Conservation (phyloP, 768 basidiomycete species). For the Leccinum uliginosum region DNA sequence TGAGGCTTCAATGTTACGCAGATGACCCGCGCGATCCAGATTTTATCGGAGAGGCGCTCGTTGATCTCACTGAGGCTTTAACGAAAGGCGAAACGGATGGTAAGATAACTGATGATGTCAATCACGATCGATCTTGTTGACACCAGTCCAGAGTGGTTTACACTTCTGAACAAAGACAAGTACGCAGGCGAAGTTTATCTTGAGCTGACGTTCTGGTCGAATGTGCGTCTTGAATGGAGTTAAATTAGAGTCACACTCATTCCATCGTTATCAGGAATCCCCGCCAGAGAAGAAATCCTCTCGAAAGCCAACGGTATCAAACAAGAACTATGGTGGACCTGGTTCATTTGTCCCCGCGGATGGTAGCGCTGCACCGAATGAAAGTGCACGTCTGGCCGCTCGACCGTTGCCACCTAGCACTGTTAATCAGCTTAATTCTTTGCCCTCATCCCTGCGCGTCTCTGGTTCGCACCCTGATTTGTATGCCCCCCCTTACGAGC, state of each 20-base stretch:
- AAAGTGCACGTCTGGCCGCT: constrained; percentile 10
- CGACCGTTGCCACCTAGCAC: constrained; percentile 22
- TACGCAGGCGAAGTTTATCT: constrained; percentile 95
- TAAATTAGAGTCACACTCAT: constrained; percentile 4
- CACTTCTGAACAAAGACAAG: constrained; percentile 82
- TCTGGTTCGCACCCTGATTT: constrained; percentile 65
- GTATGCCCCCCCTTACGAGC: constrained; percentile 74
- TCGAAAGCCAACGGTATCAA: constrained; percentile 45
- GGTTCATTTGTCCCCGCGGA: constrained; percentile 66
- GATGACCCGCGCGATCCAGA: constrained; percentile 95
- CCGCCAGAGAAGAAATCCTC: constrained; percentile 66
- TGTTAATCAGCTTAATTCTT: constrained; percentile 42
- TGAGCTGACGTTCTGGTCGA: constrained; percentile 96
- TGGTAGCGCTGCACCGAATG: constrained; percentile 25
- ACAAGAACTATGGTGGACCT: constrained; percentile 71
- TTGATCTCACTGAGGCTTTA: constrained; percentile 85
- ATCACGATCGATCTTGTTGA: constrained; percentile 11
- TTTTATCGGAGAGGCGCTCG: constrained; percentile 85
- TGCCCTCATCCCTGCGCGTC: constrained; percentile 57
- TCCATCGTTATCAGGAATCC: constrained; percentile 51
- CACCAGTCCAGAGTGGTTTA: constrained; percentile 80
- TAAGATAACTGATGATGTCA: constrained; percentile 35
- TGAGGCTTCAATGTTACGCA: constrained; percentile 87
- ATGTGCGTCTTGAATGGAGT: constrained; percentile 45
- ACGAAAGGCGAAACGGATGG: constrained; percentile 97